Evolutionary conservation across 23 red algal genomes (phyloP), one percentile per base, ranked within the genome.

Genomic region (Gracilaria gracilis): DNA sequence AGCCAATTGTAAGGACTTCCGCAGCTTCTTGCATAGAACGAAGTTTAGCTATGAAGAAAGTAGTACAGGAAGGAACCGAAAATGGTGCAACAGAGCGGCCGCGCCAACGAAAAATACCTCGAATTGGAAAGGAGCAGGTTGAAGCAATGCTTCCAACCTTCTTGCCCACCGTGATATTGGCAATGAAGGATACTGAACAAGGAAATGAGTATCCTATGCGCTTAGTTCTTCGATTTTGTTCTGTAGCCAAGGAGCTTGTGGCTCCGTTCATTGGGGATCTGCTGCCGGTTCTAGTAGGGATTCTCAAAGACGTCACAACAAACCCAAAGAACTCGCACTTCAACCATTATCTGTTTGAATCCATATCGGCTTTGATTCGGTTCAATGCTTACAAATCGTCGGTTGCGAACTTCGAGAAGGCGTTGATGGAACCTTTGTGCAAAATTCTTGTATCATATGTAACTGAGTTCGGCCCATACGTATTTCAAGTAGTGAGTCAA

Each of bases 311-410:
- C n/a, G 79, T 92, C 17, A 84, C 80, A 54, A 83, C 81, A 39
- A 96, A 96, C 69, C 94, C 91, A 27, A 69, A 73, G 31, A 99
- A 99, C 40, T 91, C 97, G 9, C 48, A 83, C 15, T 99, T 96
- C 67, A 94, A 91, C 67, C 97, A 99, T 80, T 94, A 96, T 58
- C 82, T 96, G 34, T 99, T 99, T 84, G 97, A 99, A 69, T 71
- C 86, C 9, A 47, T 99, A 28, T 86, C 92, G 23, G 86, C 92
- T 36, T 78, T 99, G 31, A 83, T 94, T 33, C 94, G 93, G 34
- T 93, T 91, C 47, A 76, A 89, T 74, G 93, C 62, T n/a, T 82
- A 61, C 35, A 37, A 31, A 61, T 38, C 40, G 46, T 34, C 84
- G 35, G 71, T 88, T 87, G 70, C 25, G 47, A 42, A 42, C 12